Conservation (phyloP, 371 early-diverging fungal genomes). For the Ordospora colligata region DNA sequence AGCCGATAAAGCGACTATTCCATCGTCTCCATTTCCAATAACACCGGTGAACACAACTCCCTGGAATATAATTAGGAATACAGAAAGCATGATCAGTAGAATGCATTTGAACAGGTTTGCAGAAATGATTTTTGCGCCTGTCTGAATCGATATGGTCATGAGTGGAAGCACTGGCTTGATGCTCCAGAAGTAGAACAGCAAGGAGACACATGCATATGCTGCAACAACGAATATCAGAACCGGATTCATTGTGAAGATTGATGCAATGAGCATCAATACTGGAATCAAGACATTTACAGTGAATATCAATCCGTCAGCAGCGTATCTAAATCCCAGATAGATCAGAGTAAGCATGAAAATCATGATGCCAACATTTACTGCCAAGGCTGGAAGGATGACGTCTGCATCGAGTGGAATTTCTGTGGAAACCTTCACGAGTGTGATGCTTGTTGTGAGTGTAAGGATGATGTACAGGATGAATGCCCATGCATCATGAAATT, state of each 20-base stretch:
- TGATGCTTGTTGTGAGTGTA: background rate
- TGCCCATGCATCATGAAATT: slow-evolving; percentile 45
- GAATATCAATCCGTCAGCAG: slow-evolving; percentile 3
- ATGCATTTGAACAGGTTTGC: slow-evolving; percentile 40
- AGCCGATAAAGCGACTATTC: slow-evolving; percentile 20
- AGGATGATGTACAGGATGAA: slow-evolving; percentile 28
- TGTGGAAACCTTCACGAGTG: background rate
- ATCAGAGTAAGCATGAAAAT: background rate
- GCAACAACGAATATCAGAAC: background rate
- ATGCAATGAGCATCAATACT: background rate
- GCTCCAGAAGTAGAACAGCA: slow-evolving; percentile 6
- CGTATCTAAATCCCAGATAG: background rate
- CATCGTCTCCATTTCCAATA: slow-evolving; percentile 17
- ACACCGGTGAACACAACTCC: slow-evolving; percentile 39
- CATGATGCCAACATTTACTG: background rate
- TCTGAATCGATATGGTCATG: background rate
- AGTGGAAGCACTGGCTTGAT: background rate
- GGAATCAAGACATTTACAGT: background rate
- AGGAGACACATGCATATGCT: background rate
- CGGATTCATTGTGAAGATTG: background rate
- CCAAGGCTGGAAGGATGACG: background rate
- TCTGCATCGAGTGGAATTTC: background rate
- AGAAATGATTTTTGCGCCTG: slow-evolving; percentile 41
- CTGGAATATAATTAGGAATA: slow-evolving; percentile 37
- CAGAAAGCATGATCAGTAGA: slow-evolving; percentile 32